These are phyloP conservation scores for Phyllosticta capitalensis DNA, from an alignment of 2,329 filamentous ascomycete species.

Conservation along the genomic window DNA sequence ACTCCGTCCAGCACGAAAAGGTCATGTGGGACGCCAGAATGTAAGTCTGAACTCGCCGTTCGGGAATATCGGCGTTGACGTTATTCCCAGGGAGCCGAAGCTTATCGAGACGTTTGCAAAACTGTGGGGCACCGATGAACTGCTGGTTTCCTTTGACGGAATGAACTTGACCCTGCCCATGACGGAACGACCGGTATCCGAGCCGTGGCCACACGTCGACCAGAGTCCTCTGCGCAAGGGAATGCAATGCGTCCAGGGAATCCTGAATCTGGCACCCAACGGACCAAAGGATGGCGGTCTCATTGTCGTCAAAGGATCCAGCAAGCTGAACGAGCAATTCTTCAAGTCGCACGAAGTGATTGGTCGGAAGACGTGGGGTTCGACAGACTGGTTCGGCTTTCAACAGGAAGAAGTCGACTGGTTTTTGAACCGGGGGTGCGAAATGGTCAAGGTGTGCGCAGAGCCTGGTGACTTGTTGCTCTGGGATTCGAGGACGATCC, in stretches of 20 bases:
- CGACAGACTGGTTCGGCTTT: slow-evolving; percentile 35
- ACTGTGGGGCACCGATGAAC: slow-evolving; percentile 30
- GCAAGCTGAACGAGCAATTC: slow-evolving; percentile 36
- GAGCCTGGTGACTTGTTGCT: slow-evolving; percentile 37
- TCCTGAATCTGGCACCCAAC: slow-evolving; percentile 37
- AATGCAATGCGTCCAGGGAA: slow-evolving; percentile 34
- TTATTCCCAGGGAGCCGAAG: slow-evolving; percentile 25
- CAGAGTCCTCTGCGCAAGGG: slow-evolving; percentile 34
- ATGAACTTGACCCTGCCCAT: slow-evolving; percentile 37
- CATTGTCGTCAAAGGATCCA: slow-evolving; percentile 36
- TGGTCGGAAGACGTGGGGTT: slow-evolving; percentile 22
- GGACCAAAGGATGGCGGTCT: slow-evolving; percentile 40
- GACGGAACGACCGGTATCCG: slow-evolving; percentile 30
- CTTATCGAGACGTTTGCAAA: slow-evolving; percentile 34
- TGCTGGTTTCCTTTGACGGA: slow-evolving; percentile 23
- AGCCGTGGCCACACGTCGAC: slow-evolving; percentile 39
- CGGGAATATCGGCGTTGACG: background rate
- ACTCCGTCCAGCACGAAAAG: slow-evolving; percentile 33
- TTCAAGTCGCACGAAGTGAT: slow-evolving; percentile 19
- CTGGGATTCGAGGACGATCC: slow-evolving; percentile 40
- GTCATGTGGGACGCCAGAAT: slow-evolving; percentile 35
- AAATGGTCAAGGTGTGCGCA: slow-evolving; percentile 30
- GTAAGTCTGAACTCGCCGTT: background rate
- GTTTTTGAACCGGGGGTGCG: slow-evolving; percentile 32
- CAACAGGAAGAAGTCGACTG: slow-evolving; percentile 34